Base-by-base conservation (phyloP, 1,139 yeast genomes). In the Magnusiomyces clavatus region DNA sequence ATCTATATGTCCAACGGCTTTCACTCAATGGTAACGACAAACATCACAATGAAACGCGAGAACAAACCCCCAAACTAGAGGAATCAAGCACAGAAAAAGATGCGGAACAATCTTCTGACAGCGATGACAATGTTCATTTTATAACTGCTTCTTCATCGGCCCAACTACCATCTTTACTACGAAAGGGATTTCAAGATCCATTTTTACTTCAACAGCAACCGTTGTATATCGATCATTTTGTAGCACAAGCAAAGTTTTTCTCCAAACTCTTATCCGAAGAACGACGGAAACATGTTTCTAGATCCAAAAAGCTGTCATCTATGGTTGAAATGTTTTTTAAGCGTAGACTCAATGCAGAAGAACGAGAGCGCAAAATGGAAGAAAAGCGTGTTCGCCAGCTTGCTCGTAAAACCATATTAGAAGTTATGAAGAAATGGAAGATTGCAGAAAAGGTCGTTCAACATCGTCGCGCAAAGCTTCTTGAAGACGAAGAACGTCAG, bases 241-340 rank as follows among this genome's bases (percentile, higher is more conserved):
- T 87, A 0, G 76, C 82, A 0, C 98, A 92, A 58, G 96, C 94
- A 1, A 66, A 82, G 38, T 75, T 81, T 47, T 80, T 88, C 62
- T 78, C 96, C 6, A 83, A 81, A 59, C 69, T 87, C 8, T 82
- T 88, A 59, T 80, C 78, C 53, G 92, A 84, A 56, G 76, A 79
- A 55, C 76, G 88, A 50, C 80, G 74, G 55, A 78, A 79, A 34
- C 87, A 86, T 60, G 77, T 81, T 31, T 76, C 83, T n/a, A 74
- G 82, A 57, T 82, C 88, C 1, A 78, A 83, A 61, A 86, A 81
- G 60, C 76, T 89, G 14, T 83, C 97, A 0, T 81, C 77, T 48
- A 86, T 89, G 86, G 73, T 94, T 36, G 97, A 90, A 56, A 81
- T 77, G 49, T 94, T 92, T 70, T 92, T 89, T 71, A 86, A 85